phyloP scores from a whole-genome alignment of 108 stramenopile species.

The Nannochloropsis oceanica region DNA sequence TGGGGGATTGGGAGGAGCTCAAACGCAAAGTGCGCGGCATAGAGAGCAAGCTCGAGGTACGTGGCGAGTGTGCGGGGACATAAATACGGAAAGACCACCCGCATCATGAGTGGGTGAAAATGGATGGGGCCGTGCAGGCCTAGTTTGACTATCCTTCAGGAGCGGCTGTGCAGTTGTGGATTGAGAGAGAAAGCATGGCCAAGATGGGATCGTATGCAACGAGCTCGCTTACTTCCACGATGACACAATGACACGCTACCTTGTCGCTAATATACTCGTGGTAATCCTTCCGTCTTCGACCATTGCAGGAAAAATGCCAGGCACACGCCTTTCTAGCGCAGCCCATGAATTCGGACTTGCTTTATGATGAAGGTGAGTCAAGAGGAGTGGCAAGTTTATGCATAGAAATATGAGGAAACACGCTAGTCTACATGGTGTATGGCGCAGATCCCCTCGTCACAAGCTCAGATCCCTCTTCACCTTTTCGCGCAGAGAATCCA shows the following conservation, averaged over 20 bases:
- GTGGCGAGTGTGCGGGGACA: background rate
- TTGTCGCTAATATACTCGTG: too few species aligned
- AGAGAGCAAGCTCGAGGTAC: background rate
- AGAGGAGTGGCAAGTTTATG: background rate
- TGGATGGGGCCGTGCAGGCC: too few species aligned
- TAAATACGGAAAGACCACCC: background rate
- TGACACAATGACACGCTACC: too few species aligned
- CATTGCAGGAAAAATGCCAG: background rate
- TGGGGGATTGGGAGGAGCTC: background rate
- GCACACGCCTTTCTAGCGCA: background rate
- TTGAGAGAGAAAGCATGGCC: too few species aligned
- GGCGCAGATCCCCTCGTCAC: background rate
- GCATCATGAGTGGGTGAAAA: too few species aligned
- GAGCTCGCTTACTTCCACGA: too few species aligned
- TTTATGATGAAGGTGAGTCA: slow-evolving; percentile 14
- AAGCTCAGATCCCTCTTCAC: background rate
- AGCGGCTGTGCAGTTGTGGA: too few species aligned
- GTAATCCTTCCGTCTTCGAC: background rate
- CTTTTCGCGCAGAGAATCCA: slow-evolving; percentile 2
- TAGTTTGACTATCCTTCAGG: too few species aligned
- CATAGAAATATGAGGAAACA: background rate
- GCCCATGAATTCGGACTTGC: slow-evolving; percentile 13
- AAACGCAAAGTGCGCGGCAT: background rate
- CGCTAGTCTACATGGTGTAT: background rate
- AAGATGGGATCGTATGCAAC: too few species aligned